These are phyloP conservation scores for Tricholoma flavovirens DNA, from an alignment of 768 basidiomycete genomes.

Conservation along the genomic window DNA sequence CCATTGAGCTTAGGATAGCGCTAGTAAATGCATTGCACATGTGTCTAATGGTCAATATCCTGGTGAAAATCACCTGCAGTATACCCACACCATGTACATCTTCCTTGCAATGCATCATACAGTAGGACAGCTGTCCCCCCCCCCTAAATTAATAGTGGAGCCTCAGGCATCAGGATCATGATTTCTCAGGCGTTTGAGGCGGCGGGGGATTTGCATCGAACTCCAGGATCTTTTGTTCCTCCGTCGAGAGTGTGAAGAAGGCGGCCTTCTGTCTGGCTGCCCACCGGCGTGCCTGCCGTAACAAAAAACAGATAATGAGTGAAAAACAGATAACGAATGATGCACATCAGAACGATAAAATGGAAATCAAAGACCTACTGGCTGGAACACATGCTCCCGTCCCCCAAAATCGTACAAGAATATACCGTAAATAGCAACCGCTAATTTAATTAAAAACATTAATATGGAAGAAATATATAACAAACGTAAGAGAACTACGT, in stretches of 20 bases:
- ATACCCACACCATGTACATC: neutral
- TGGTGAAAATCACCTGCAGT: neutral
- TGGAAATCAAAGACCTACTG: constrained; percentile 35
- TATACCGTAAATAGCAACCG: constrained; percentile 47
- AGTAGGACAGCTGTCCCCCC: neutral
- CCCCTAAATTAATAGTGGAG: neutral
- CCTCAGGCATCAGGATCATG: neutral
- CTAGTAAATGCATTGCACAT: neutral
- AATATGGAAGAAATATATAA: neutral
- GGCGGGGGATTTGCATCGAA: neutral
- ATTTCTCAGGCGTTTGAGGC: neutral
- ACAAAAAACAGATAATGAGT: neutral
- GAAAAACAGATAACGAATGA: neutral
- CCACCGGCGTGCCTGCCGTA: constrained; percentile 53
- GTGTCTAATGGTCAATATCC: neutral
- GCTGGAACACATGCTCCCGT: constrained; percentile 65
- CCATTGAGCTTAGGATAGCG: neutral
- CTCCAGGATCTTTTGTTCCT: constrained; percentile 39
- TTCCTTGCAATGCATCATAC: neutral
- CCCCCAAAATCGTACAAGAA: constrained; percentile 67
- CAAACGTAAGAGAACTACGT: constrained; percentile 13
- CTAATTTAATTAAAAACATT: constrained; percentile 24
- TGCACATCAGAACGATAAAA: neutral
- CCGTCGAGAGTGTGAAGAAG: constrained; percentile 55
- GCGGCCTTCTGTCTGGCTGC: constrained; percentile 38